Evolutionary conservation across 2,329 filamentous ascomycete genomes (phyloP), one percentile per base, ranked within the genome.

Genomic region (Piedraia hortae): DNA sequence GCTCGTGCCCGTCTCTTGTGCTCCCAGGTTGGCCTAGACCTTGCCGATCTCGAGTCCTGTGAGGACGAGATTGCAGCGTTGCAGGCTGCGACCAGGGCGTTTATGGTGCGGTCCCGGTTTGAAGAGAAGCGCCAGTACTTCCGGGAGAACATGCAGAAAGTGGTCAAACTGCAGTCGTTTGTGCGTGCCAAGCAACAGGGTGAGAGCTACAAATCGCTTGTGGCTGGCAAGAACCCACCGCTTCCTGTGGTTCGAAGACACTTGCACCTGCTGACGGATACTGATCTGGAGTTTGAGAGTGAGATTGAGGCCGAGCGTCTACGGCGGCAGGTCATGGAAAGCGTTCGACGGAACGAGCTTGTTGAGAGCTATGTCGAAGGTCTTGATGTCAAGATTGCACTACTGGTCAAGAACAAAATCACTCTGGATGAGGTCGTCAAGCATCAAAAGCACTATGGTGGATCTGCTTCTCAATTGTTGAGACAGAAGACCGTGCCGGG

Each of bases 361-460:
- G 64, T 88, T 17, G 85, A 97, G 47, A 78, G 91, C 42, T 97
- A 97, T 40, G 90, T 97, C 34, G 80, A 90, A 36, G 85, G 97
- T 42, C 61, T 97, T 16, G 88, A 97, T 41, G 90, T 97, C 54
- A 97, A 97, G 51, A 97, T 97, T 43, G 85, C 85, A 1, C 60
- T 97, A 3, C 58, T 97, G 10, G 85, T 97, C 37, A 93, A 93
- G 58, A 97, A 97, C 60, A 97, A 97, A 48, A 97, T 97, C 38
- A 93, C 85, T 0, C 58, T 97, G 3, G 85, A 97, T 39, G 88
- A 97, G 47, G 85, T 97, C 13, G 74, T 97, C 24, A 77, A 78
- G 36, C 85, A 93, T 41, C 85, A 97, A 41, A 82, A 72, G 51
- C 88, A 90, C 43, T 91, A 85, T 37, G 85, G 85, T 25, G 80